Base-by-base conservation (phyloP, 805 yeast genomes). In the Tetrapisispora pingtungensis region DNA sequence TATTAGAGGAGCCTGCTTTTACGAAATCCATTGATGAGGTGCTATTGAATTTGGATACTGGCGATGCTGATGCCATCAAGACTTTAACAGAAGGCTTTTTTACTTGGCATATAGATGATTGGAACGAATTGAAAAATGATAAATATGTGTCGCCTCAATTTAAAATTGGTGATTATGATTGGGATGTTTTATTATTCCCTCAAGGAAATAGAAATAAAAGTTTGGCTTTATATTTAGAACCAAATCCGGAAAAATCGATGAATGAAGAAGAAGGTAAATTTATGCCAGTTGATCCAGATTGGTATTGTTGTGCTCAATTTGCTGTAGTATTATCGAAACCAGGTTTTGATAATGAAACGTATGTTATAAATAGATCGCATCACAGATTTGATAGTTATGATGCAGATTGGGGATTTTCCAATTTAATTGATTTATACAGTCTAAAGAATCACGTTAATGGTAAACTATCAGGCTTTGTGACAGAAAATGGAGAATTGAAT, bases 381-480 rank as follows among this genome's bases (percentile, higher is more conserved):
- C 96, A 88, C 59, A 69, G 98, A 49, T 93, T 86, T 66, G 77
- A 72, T 51, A 70, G 78, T 10, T 68, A 71, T 39, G 95, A 85
- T 44, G 76, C 85, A 1, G 99, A 93, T 62, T 93, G 99, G 99
- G 99, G 99, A 24, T 93, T 93, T 64, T 76, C 89, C 10, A 80
- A 80, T 46, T 80, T 87, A 54, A 67, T 79, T 17, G 90, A 83
- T 45, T 55, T 75, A 27, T 69, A 75, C 35, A 69, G 69, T 48
- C 65, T 81, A 46, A 63, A 65, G 48, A 48, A 52, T n/a, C 70
- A 68, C 33, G 52, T 61, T 3, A 62, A 62, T 41, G 64, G 63
- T n/a, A 61, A 63, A 33, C 59, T 63, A 4, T 60, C 72, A 10
- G 63, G 68, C 41, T 62, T 73, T 49, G 58, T 83, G 43, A 55